These are phyloP conservation scores for Paracamarosporium sp. DNA, from an alignment of 2,329 filamentous ascomycete species.

Conservation along the genomic window DNA sequence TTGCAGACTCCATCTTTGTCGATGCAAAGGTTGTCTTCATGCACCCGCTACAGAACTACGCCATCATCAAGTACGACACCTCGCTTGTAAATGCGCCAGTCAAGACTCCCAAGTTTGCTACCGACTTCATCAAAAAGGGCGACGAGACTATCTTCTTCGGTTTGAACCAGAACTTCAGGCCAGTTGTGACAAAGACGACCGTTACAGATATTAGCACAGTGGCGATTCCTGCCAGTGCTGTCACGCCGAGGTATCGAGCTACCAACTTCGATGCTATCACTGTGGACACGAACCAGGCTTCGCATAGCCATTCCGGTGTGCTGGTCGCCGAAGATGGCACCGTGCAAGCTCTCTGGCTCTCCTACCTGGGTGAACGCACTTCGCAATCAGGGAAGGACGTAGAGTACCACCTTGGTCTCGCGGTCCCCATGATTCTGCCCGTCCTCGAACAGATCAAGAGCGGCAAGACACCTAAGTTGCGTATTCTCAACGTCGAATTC, in stretches of 20 bases:
- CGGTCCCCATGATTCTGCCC: slow-evolving; percentile 85
- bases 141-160: slow-evolving; percentile 95
- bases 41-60: slow-evolving; percentile 96
- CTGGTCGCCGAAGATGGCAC: slow-evolving; percentile 88
- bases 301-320: slow-evolving; percentile 93
- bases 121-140: slow-evolving; percentile 85
- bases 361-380: slow-evolving; percentile 90
- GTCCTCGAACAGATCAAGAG: slow-evolving; percentile 86
- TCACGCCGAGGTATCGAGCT: slow-evolving; percentile 90
- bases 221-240: slow-evolving; percentile 90
- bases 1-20: slow-evolving; percentile 94
- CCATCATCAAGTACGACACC: slow-evolving; percentile 93
- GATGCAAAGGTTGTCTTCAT: slow-evolving; percentile 94
- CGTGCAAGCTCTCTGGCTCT: slow-evolving; percentile 95
- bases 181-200: slow-evolving; percentile 91
- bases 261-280: slow-evolving; percentile 97
- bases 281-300: slow-evolving; percentile 89
- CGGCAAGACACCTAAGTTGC: slow-evolving; percentile 78
- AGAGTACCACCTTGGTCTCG: slow-evolving; percentile 93
- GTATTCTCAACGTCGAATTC: slow-evolving; percentile 93
- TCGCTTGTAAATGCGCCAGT: slow-evolving; percentile 92
- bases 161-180: slow-evolving; percentile 94
- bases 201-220: slow-evolving; percentile 98
- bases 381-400: slow-evolving; percentile 83
- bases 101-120: slow-evolving; percentile 83